These are phyloP conservation scores for Paspalum vaginatum DNA, from an alignment of 176 grass and related monocot genomes.

Conservation along the genomic window DNA sequence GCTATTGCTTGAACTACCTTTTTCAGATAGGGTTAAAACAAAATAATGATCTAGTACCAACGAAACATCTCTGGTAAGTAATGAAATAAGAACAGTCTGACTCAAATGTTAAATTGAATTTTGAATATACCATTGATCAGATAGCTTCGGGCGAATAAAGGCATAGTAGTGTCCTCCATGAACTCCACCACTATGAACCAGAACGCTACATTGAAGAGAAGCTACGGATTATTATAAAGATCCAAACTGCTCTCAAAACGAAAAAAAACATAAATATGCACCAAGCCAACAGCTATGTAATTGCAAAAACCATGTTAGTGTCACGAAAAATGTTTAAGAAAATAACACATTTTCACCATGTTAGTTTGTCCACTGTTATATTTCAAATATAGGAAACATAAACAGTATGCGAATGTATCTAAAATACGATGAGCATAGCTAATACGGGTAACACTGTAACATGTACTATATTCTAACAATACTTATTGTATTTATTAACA, in stretches of 20 bases:
- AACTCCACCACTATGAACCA: constrained; percentile 77
- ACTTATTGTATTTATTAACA: neutral
- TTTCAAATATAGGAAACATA: neutral
- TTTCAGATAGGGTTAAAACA: neutral
- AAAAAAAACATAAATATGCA: neutral
- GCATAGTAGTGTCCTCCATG: constrained; percentile 81
- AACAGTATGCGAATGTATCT: neutral
- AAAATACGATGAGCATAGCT: constrained; percentile 25
- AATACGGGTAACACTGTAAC: neutral
- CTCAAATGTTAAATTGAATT: constrained; percentile 22
- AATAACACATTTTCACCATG: neutral
- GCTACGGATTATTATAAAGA: constrained; percentile 8
- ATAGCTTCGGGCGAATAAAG: constrained; percentile 69
- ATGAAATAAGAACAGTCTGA: neutral
- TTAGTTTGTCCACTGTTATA: constrained; percentile 7
- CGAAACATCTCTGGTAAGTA: constrained; percentile 8
- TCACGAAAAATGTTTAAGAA: neutral
- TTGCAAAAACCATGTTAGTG: neutral
- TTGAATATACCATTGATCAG: constrained; percentile 64
- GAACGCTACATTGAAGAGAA: constrained; percentile 54
- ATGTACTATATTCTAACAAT: neutral
- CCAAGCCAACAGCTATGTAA: constrained; percentile 3
- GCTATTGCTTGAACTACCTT: constrained; percentile 14
- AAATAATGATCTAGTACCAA: neutral
- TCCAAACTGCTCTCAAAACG: neutral